A percentile compares a stretch with the other conserved stretches of the same genome.
Evolutionary conservation across 306 rosid genomes (phyloP).

Genomic region (Delonix regia): DNA sequence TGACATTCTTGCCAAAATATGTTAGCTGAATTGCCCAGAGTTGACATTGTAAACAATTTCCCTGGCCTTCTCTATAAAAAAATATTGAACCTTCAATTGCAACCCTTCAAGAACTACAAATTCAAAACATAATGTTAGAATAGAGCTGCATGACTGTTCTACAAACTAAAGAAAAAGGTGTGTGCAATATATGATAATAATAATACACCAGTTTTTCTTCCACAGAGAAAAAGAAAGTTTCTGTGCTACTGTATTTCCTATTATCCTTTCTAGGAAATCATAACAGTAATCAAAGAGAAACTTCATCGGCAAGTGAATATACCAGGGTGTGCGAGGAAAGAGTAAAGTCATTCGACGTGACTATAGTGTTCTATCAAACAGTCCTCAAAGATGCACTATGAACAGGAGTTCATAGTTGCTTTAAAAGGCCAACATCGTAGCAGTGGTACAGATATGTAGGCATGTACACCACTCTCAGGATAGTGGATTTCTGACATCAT

Average conservation of each 20-base stretch:
- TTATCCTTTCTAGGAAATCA: not conserved
- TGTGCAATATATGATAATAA: not conserved
- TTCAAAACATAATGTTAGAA: slow-evolving; percentile 24
- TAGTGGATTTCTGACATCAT: slow-evolving; percentile 43
- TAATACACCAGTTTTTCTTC: not conserved
- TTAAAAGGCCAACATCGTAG: slow-evolving; percentile 23
- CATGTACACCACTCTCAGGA: slow-evolving; percentile 27
- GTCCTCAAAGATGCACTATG: not conserved
- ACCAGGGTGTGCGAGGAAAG: not conserved
- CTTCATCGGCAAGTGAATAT: not conserved
- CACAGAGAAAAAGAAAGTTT: not conserved
- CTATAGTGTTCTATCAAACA: not conserved
- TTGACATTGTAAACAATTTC: slow-evolving; percentile 58
- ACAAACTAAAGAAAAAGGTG: not conserved
- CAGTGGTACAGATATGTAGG: slow-evolving; percentile 23
- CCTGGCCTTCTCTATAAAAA: slow-evolving; percentile 29
- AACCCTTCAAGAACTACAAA: slow-evolving; percentile 33
- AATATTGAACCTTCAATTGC: slow-evolving; percentile 35
- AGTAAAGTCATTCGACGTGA: not conserved
- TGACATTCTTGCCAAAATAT: slow-evolving; percentile 86
- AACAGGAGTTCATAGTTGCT: slow-evolving; percentile 8
- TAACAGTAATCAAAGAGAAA: not conserved
- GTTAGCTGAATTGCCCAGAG: slow-evolving; percentile 68
- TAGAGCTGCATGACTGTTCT: not conserved
- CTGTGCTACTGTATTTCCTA: not conserved